These are phyloP conservation scores for Arthrobotrys sphaeroides DNA, from an alignment of 2,329 filamentous ascomycete genomes.

Conservation along the genomic window DNA sequence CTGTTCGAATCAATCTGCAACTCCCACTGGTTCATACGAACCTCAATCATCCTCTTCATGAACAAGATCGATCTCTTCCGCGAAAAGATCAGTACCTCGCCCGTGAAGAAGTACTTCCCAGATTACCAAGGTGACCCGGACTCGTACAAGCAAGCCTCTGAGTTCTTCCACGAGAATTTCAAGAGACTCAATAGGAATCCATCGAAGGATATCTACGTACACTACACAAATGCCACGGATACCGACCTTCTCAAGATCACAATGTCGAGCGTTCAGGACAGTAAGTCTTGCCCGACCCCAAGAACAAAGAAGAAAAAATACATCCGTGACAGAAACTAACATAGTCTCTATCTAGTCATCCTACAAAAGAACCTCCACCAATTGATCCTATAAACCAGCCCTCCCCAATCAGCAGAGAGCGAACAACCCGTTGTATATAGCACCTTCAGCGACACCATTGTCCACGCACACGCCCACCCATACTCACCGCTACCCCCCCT, in stretches of 20 bases:
- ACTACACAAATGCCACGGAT: conserved; percentile 70
- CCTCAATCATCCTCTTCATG: conserved; percentile 82
- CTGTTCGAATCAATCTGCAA: conserved; percentile 86
- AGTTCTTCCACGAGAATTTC: conserved; percentile 86
- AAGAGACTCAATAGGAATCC: conserved; percentile 75
- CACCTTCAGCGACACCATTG: conserved; percentile 19
- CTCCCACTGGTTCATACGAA: conserved; percentile 85
- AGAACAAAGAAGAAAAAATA: background rate
- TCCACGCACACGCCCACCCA: background rate
- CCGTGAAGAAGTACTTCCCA: conserved; percentile 78
- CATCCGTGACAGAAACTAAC: conserved; percentile 20
- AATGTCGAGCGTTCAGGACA: conserved; percentile 85
- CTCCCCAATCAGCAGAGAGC: background rate
- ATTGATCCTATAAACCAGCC: conserved; percentile 56
- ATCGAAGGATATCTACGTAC: conserved; percentile 69
- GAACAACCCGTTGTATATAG: background rate
- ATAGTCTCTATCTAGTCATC: conserved; percentile 52
- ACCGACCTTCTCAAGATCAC: conserved; percentile 84
- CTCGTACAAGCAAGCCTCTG: conserved; percentile 77
- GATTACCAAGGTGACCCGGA: conserved; percentile 78
- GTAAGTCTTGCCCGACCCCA: conserved; percentile 11
- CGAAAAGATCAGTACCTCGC: conserved; percentile 75
- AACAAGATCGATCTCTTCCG: conserved; percentile 90
- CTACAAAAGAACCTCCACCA: conserved; percentile 58
- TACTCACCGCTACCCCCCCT: background rate